Percentiles rank a stretch among this genome's conserved stretches.
phyloP scores from a whole-genome alignment of 2,329 filamentous ascomycete genomes.

The Aspergillus quadrilineatus region DNA sequence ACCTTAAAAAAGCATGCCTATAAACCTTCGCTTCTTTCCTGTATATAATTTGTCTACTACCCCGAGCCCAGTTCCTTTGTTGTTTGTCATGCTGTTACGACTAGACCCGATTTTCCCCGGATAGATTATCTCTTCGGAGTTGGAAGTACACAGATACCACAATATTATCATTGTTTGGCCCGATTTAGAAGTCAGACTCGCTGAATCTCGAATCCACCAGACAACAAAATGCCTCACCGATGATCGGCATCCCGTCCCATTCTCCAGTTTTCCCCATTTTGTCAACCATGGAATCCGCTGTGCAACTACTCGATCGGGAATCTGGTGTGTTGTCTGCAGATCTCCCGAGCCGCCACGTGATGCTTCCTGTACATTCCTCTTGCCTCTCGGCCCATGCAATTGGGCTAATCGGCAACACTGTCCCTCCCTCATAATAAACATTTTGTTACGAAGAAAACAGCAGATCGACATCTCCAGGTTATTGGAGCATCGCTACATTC shows the following conservation, averaged over 20 bases:
- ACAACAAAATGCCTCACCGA: conserved; percentile 2
- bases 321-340: not conserved
- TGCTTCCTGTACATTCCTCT: not conserved
- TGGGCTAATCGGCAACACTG: no score
- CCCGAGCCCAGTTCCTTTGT: not conserved
- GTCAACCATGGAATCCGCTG: not conserved
- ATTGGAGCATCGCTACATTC: no score
- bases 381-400: no score
- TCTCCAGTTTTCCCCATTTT: not conserved
- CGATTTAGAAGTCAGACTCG: not conserved
- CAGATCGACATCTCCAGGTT: no score
- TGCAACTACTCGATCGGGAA: not conserved
- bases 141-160: not conserved
- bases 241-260: not conserved
- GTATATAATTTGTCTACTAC: conserved; percentile 4
- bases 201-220: not conserved
- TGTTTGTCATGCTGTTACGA: not conserved
- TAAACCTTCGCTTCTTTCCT: not conserved
- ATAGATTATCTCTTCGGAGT: not conserved
- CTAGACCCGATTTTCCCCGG: not conserved
- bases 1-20: not conserved
- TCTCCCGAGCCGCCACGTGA: not conserved
- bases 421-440: no score
- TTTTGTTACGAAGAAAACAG: no score
- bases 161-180: not conserved